Evolutionary conservation across 805 yeast genomes (phyloP), one percentile per base, ranked within the genome.

Genomic region (Scheffersomyces lignosus): DNA sequence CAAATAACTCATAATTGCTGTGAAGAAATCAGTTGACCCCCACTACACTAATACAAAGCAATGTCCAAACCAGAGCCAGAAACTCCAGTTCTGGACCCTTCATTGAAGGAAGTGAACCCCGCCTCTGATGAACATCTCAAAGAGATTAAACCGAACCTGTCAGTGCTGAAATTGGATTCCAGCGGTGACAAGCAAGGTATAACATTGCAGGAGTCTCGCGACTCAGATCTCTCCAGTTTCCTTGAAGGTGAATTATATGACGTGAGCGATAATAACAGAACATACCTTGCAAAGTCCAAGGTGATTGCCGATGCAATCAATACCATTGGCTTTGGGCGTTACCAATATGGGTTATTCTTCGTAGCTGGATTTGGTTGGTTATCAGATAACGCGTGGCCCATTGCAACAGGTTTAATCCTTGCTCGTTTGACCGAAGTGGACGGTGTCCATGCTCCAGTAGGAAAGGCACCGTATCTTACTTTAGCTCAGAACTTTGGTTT

Each of bases 291-390:
- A 27, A 47, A 47, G 33, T 36, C 46, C 16, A 41, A 42, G 33
- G 18, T 63, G 58, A 78, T 81, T 4, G 58, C 70, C 16, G 45
- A 46, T 14, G 66, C 66, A 8, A 62, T 66, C 18, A 68, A 64
- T 40, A 57, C 55, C 18, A 58, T 65, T 20, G 72, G 71, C 2
- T 66, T 62, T 34, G 60, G 60, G 9, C 37, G 54, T 13, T 54
- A 54, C 43, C 60, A 54, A 30, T 29, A 33, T 24, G 58, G 60
- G 5, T 37, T 53, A 5, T 49, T 54, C 18, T 41, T 54, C 18
- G 60, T 54, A 24, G 57, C 58, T 4, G 58, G 60, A 1, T 55
- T 55, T 27, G 59, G 59, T 8, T 60, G 72, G 71, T 31, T 56
- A 40, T 45, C 70, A 8, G 71, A 66, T 41, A 66, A 66, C 41